Conservation (phyloP, 2,329 filamentous ascomycete genomes). For the Rhynchosporium agropyri region DNA sequence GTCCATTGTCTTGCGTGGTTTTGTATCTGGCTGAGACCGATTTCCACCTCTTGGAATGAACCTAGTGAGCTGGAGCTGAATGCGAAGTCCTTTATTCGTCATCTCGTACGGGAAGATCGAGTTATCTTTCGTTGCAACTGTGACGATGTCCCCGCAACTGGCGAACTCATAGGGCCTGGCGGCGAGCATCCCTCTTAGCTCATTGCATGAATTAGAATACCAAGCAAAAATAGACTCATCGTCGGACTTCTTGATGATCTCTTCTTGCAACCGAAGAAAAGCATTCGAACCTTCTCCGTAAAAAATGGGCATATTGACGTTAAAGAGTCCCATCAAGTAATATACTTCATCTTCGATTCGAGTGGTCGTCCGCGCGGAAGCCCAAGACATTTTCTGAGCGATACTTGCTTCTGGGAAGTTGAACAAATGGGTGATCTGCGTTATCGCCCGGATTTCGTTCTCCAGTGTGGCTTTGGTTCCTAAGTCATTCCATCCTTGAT, state of each 20-base stretch:
- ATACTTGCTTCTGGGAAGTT: slow-evolving; percentile 3
- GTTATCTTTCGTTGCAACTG: background rate
- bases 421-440: background rate
- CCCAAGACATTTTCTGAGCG: slow-evolving; percentile 40
- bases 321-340: slow-evolving; percentile 45
- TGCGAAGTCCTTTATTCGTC: background rate
- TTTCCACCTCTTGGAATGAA: no score
- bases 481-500: slow-evolving; percentile 18
- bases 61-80: no score
- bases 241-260: slow-evolving; percentile 39
- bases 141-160: background rate
- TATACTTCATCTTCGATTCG: slow-evolving; percentile 48
- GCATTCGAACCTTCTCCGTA: slow-evolving; percentile 44
- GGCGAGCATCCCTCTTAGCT: background rate
- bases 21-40: no score
- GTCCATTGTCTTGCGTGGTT: no score
- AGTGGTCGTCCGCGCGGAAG: slow-evolving; percentile 42
- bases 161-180: background rate
- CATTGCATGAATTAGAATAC: no score
- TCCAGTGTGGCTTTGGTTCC: slow-evolving; percentile 10
- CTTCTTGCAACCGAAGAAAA: slow-evolving; percentile 44
- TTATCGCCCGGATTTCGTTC: background rate
- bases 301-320: slow-evolving; percentile 44
- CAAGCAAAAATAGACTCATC: slow-evolving; percentile 6
- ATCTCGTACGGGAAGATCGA: background rate